Percentiles rank a stretch among this genome's conserved stretches.
Conservation (phyloP, 345 rosid species). For the Viola odorata region DNA sequence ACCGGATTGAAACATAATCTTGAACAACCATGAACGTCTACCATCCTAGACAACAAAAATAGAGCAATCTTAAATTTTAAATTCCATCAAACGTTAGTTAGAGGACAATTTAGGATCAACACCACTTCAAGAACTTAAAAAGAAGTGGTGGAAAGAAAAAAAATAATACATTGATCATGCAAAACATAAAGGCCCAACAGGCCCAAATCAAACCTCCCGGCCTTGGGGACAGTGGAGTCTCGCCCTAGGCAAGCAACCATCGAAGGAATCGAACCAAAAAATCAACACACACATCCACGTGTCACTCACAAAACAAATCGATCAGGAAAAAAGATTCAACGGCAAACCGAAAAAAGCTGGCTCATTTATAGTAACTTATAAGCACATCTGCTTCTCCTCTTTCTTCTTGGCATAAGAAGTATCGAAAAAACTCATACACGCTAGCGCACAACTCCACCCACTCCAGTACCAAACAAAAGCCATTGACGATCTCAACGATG, state of each 20-base stretch:
- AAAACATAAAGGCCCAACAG: too few species aligned
- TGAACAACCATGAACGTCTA: too few species aligned
- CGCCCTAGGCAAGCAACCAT: constrained; percentile 1
- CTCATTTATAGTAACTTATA: constrained; percentile 1
- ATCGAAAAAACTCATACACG: constrained; percentile 13
- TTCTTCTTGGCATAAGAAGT: constrained; percentile 14
- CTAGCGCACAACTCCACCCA: not conserved
- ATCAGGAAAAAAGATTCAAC: not conserved
- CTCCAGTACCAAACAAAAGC: not conserved
- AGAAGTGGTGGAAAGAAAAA: too few species aligned
- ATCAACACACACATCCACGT: not conserved
- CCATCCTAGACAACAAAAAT: too few species aligned
- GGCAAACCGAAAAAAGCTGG: constrained; percentile 18
- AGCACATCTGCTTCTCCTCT: not conserved
- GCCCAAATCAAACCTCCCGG: too few species aligned
- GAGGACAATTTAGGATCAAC: too few species aligned
- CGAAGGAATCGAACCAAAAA: not conserved
- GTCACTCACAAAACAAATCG: not conserved
- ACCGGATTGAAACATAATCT: too few species aligned
- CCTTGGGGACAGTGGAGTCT: not conserved
- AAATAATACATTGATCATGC: too few species aligned
- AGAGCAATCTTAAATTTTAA: too few species aligned
- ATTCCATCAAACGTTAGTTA: too few species aligned
- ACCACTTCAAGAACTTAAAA: too few species aligned
- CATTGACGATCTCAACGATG: constrained; percentile 31